These are phyloP conservation scores for Pleurotus giganteus DNA, from an alignment of 768 basidiomycete genomes.

Conservation along the genomic window DNA sequence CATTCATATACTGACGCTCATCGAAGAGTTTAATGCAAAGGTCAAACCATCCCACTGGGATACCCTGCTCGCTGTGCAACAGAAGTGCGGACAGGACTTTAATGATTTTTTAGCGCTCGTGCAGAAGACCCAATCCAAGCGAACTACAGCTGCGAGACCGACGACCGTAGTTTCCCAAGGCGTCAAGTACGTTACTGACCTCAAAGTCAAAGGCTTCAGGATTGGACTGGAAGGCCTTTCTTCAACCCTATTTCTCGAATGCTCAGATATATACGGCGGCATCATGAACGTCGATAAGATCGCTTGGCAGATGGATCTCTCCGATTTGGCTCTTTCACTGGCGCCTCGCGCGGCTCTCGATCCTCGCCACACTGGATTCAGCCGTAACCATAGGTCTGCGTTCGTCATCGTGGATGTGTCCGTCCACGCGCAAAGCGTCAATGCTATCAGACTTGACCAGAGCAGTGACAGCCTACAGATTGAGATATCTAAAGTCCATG, in stretches of 20 bases:
- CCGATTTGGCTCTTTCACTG: slow-evolving; percentile 81
- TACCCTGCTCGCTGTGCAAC: slow-evolving; percentile 77
- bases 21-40: slow-evolving; percentile 70
- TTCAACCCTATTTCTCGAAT: slow-evolving; percentile 74
- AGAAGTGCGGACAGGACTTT: slow-evolving; percentile 88
- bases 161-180: slow-evolving; percentile 14
- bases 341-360: slow-evolving; percentile 51
- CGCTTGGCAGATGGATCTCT: slow-evolving; percentile 67
- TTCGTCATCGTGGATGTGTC: slow-evolving; percentile 82
- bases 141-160: slow-evolving; percentile 17
- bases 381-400: slow-evolving; percentile 67
- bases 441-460: slow-evolving; percentile 15
- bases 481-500: slow-evolving; percentile 74
- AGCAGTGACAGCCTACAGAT: slow-evolving; percentile 43
- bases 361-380: slow-evolving; percentile 39
- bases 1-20: slow-evolving; percentile 53
- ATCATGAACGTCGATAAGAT: slow-evolving; percentile 44
- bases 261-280: slow-evolving; percentile 68
- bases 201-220: slow-evolving; percentile 78
- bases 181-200: slow-evolving; percentile 45
- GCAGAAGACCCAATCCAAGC: slow-evolving; percentile 49
- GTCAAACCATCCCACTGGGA: slow-evolving; percentile 86
- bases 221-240: slow-evolving; percentile 74
- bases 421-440: slow-evolving; percentile 31
- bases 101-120: slow-evolving; percentile 73